These are phyloP conservation scores for Deuterostichococcus epilithicus DNA, from an alignment of 139 green algal genomes.

Conservation along the genomic window DNA sequence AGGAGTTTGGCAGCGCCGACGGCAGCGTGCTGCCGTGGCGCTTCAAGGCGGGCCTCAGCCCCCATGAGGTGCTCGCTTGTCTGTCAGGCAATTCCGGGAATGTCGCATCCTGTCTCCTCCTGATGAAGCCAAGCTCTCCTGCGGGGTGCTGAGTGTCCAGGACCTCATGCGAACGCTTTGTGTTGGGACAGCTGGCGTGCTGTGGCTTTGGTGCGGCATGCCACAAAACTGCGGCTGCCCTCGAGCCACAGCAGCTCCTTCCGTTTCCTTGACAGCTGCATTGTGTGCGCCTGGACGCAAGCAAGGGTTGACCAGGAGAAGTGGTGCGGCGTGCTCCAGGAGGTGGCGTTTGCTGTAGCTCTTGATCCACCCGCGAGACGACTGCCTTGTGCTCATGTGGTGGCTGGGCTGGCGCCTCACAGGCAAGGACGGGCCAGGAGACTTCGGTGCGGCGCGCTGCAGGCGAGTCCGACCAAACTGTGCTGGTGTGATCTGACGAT, in stretches of 20 bases:
- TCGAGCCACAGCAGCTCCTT: too few relatives aligned
- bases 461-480: conserved; percentile 13
- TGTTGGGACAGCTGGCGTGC: too few relatives aligned
- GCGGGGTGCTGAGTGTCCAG: too few relatives aligned
- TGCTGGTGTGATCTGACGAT: conserved; percentile 33
- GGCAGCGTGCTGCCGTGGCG: conserved; percentile 32
- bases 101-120: too few relatives aligned
- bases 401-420: too few relatives aligned
- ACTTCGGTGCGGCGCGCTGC: background rate
- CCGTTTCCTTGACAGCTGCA: too few relatives aligned
- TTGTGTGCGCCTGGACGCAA: conserved; percentile 40
- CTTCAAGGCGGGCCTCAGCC: conserved; percentile 38
- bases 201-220: background rate
- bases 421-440: conserved; percentile 5
- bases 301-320: conserved; percentile 56
- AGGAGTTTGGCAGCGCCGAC: conserved; percentile 32
- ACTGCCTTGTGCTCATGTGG: too few relatives aligned
- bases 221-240: conserved; percentile 21
- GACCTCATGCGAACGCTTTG: too few relatives aligned
- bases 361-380: too few relatives aligned
- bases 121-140: too few relatives aligned
- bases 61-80: conserved; percentile 15
- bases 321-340: conserved; percentile 78
- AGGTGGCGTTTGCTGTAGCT: conserved; percentile 70
- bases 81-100: too few relatives aligned